Base-by-base conservation (phyloP, 352 stramenopile species). In the Pythium aphanidermatum region DNA sequence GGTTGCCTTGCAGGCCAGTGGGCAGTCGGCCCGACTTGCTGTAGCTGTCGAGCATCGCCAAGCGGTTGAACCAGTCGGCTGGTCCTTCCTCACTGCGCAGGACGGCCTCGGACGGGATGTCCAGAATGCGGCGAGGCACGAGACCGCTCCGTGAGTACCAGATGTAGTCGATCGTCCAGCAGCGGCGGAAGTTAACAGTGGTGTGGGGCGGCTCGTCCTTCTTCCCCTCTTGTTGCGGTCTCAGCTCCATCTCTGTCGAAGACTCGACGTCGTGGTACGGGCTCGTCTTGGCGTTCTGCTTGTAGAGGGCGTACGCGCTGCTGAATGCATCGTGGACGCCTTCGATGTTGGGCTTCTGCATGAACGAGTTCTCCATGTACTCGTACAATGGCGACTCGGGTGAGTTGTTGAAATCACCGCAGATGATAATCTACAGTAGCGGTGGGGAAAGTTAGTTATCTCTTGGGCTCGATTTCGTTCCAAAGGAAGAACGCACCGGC, bases 101-200 rank as follows among this genome's bases (percentile, higher is more conserved):
- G 3, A 70, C 55, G 16, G 40, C 73, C 63, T 94, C 82, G 2
- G 73, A 59, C 16, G 82, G 75, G 44, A 94, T 94, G 32, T 86
- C 65, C 12, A 94, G 61, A 13, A 94, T 55, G 36, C 68, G 61
- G 4, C 50, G 65, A 17, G 79, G 79, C 30, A 83, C 60, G 36
- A 94, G 56, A 35, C 54, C 74, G 38, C 60, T 79, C 9, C 66
- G 67, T 33, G 81, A 87, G 66, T 91, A 89, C 82, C 82, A 94
- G 30, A 94, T 89, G 58, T 92, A 94, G 58, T 94, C 82, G 60
- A 94, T 91, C 32, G 82, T 88, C 80, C 80, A 92, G 66, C 82
- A 94, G 16, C 82, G 73, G 23, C 80, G 76, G 36, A 71, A 94
- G 50, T 94, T 94, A 31, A 92, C 82, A 0, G 82, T 94, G 10